A percentile compares a stretch with the other conserved stretches of the same genome.
These are phyloP conservation scores for Boeremia exigua DNA, from an alignment of 2,329 filamentous ascomycete species.

Conservation along the genomic window DNA sequence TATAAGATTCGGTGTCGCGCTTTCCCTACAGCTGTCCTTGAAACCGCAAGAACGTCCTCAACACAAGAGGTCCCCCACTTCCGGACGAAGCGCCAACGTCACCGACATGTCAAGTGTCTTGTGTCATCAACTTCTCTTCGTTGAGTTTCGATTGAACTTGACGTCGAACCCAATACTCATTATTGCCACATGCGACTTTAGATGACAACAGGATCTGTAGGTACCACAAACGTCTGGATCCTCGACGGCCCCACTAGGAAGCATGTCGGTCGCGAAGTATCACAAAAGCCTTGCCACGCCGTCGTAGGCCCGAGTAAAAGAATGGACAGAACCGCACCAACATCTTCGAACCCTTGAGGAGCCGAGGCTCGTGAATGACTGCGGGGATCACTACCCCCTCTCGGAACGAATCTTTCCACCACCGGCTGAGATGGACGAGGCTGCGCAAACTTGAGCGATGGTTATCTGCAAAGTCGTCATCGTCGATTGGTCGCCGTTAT, in stretches of 20 bases:
- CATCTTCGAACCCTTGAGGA: not conserved
- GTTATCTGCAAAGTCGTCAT: not conserved
- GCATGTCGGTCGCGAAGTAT: not conserved
- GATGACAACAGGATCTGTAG: not conserved
- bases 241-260: not conserved
- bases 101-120: too few relatives aligned
- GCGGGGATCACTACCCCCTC: not conserved
- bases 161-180: too few relatives aligned
- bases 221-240: not conserved
- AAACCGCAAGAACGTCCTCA: not conserved
- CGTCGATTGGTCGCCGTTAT: constrained; percentile 11
- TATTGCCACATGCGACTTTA: not conserved
- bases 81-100: not conserved
- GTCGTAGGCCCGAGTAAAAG: not conserved
- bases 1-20: constrained; percentile 8
- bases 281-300: not conserved
- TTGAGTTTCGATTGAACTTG: not conserved
- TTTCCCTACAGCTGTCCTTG: too few relatives aligned
- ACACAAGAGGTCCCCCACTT: not conserved
- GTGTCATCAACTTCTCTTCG: not conserved
- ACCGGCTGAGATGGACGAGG: not conserved
- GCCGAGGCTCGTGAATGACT: constrained; percentile 5
- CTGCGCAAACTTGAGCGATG: not conserved
- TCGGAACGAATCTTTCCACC: not conserved
- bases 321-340: not conserved